Conservation (phyloP, 2,329 filamentous ascomycete species). For the Apiospora phragmitis region DNA sequence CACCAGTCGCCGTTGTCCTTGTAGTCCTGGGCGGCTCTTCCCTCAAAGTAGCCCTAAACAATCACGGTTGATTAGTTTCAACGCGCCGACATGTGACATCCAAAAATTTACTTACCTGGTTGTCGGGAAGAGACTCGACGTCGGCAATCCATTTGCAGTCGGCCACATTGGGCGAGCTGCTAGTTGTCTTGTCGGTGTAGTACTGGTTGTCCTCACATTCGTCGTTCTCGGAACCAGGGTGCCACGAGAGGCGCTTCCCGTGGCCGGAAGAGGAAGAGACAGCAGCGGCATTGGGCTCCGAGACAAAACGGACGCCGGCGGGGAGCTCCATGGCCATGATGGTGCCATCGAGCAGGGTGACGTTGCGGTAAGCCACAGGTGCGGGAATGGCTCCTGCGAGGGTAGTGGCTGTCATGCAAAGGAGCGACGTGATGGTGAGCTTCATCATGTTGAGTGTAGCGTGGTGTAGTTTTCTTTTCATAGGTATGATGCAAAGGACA, state of each 20-base stretch:
- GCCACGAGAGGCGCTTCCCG: conserved; percentile 7
- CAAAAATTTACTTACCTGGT: background rate
- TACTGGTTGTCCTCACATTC: background rate
- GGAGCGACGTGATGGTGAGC: background rate
- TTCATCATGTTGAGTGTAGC: background rate
- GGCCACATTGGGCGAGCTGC: background rate
- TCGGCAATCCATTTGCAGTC: conserved; percentile 1
- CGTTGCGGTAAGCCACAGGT: background rate
- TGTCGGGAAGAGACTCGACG: background rate
- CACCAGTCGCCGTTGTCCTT: conserved; percentile 8
- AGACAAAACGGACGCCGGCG: background rate
- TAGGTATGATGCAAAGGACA: background rate
- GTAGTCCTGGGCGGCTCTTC: background rate
- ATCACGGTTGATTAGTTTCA: background rate
- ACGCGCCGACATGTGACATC: background rate
- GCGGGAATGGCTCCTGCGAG: background rate
- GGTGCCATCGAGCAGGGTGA: conserved; percentile 7
- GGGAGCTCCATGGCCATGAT: background rate
- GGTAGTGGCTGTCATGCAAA: background rate
- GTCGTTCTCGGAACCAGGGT: background rate
- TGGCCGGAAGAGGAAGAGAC: background rate
- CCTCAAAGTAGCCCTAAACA: background rate
- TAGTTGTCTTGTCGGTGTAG: background rate
- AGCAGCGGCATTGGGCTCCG: background rate
- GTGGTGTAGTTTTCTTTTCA: background rate